Percentiles rank a stretch among this genome's conserved stretches.
phyloP scores from a whole-genome alignment of 495 filamentous ascomycete species.

The Aspergillus homomorphus region DNA sequence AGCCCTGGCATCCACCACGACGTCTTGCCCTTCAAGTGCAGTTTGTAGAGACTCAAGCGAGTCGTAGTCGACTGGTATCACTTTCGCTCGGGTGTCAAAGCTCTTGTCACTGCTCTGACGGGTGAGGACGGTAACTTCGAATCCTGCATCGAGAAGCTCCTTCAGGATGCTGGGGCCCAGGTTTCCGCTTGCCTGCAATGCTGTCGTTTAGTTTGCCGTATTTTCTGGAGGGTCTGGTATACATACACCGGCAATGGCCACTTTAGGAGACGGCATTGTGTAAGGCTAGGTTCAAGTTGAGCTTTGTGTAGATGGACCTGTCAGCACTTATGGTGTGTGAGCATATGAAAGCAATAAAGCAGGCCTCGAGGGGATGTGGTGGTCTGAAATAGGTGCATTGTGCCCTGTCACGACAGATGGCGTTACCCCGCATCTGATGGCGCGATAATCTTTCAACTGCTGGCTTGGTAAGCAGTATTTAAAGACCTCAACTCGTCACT shows the following conservation, averaged over 20 bases:
- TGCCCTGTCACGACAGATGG: neutral
- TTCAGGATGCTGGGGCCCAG: neutral
- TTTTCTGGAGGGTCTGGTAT: neutral
- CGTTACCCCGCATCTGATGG: neutral
- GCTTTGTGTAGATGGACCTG: too few species aligned
- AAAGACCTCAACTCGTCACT: too few species aligned
- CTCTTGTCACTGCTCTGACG: neutral
- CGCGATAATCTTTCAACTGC: neutral
- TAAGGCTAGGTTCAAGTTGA: neutral
- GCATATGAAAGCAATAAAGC: too few species aligned
- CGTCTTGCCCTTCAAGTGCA: neutral
- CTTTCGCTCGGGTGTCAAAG: neutral
- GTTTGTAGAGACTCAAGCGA: neutral
- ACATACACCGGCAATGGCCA: neutral
- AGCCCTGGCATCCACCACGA: neutral
- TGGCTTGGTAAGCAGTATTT: neutral
- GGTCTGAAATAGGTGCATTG: neutral
- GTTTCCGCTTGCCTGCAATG: neutral
- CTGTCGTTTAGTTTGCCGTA: neutral
- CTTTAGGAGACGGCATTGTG: neutral
- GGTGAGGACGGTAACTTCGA: constrained; percentile 3
- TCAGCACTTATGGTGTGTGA: too few species aligned
- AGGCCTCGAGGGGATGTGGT: neutral
- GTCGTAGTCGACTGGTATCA: constrained; percentile 7
- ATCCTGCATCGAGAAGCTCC: constrained; percentile 1